Percentiles rank a stretch among this genome's conserved stretches.
Evolutionary conservation across 1,284 basidiomycete genomes (phyloP).

Genomic region (Cutaneotrichosporon curvatum): DNA sequence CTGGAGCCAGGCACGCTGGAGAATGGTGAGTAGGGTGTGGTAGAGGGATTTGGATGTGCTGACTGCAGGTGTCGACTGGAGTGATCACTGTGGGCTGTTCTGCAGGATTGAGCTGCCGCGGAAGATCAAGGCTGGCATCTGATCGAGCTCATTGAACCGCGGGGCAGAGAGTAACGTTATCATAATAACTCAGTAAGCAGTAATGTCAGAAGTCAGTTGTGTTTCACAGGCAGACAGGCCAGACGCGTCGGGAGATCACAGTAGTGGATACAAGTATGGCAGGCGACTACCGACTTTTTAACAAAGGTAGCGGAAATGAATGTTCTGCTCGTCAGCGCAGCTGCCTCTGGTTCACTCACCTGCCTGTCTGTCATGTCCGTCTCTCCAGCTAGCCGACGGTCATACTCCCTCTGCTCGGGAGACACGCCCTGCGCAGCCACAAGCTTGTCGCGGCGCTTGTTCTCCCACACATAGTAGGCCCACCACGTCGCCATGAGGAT

Average conservation of each 20-base stretch:
- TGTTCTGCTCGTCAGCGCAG: too few species aligned
- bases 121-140: background rate
- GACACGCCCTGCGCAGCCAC: background rate
- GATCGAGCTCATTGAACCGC: too few species aligned
- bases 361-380: slow-evolving; percentile 7
- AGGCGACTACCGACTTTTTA: too few species aligned
- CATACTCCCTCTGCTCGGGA: background rate
- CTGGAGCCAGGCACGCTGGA: slow-evolving; percentile 2
- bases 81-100: slow-evolving; percentile 2
- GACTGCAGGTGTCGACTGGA: slow-evolving; percentile 2
- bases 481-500: slow-evolving; percentile 5
- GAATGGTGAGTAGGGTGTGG: background rate
- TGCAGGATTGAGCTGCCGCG: background rate
- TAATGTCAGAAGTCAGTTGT: too few species aligned
- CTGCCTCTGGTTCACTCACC: too few species aligned
- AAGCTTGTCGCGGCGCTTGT: slow-evolving; percentile 2
- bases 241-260: too few species aligned
- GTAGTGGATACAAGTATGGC: too few species aligned
- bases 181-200: too few species aligned
- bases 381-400: slow-evolving; percentile 4
- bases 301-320: too few species aligned
- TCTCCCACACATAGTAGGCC: slow-evolving; percentile 7
- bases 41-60: too few species aligned
- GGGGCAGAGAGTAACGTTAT: too few species aligned
- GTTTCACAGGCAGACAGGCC: too few species aligned